A percentile compares a stretch with the other conserved stretches of the same genome.
Conservation (phyloP, 371 early-diverging fungal species). For the Mortierella sp. region DNA sequence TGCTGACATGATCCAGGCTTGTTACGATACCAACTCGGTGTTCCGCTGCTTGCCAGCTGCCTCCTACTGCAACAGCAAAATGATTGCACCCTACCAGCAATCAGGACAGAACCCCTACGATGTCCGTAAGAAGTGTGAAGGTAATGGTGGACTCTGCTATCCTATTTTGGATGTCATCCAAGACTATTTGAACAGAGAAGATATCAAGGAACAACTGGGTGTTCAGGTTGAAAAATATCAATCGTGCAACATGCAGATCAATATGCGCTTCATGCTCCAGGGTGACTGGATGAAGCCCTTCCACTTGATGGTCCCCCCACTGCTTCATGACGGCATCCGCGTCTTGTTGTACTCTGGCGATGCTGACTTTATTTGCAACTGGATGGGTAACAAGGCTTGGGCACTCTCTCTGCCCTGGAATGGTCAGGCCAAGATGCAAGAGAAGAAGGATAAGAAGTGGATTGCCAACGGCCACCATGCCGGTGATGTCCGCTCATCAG, state of each 20-base stretch:
- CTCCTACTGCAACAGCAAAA: conserved; percentile 87
- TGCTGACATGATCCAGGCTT: conserved; percentile 78
- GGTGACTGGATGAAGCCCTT: conserved; percentile 96
- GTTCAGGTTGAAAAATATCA: conserved; percentile 69
- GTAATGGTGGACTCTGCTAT: conserved; percentile 82
- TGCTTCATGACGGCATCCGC: conserved; percentile 84
- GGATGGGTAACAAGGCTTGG: conserved; percentile 97
- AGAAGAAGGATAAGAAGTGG: conserved; percentile 75
- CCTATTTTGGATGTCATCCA: conserved; percentile 84
- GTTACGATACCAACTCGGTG: conserved; percentile 82
- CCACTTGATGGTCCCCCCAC: conserved; percentile 75
- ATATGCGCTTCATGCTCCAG: conserved; percentile 81
- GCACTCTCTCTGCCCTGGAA: conserved; percentile 84
- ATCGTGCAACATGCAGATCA: conserved; percentile 87
- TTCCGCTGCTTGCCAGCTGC: conserved; percentile 90
- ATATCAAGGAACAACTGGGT: conserved; percentile 87
- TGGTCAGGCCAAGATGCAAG: conserved; percentile 75
- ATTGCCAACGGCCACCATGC: conserved; percentile 64
- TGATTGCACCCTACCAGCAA: conserved; percentile 70
- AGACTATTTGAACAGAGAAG: conserved; percentile 79
- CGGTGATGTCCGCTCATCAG: conserved; percentile 80
- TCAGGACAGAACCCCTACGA: conserved; percentile 87
- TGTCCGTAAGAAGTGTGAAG: conserved; percentile 83
- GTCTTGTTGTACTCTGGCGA: conserved; percentile 94
- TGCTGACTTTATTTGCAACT: conserved; percentile 90